Evolutionary conservation across 2,329 filamentous ascomycete species (phyloP).

Genomic region (Mycosphaerella sp.): DNA sequence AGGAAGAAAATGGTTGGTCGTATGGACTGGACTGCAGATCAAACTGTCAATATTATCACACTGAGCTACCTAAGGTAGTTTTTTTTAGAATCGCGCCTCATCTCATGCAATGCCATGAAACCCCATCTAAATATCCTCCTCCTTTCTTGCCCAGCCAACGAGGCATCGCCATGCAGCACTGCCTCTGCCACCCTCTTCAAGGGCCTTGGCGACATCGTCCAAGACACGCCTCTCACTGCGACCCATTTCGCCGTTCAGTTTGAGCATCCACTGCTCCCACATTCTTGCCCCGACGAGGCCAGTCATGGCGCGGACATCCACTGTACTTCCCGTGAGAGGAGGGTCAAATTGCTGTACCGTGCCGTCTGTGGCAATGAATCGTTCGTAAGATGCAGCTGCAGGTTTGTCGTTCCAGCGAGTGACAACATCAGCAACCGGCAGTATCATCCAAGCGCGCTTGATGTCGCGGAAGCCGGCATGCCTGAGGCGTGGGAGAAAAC

Average conservation of each 20-base stretch:
- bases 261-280: conserved; percentile 95
- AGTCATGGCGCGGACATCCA: conserved; percentile 50
- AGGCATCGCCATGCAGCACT: conserved; percentile 56
- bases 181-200: conserved; percentile 55
- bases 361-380: conserved; percentile 33
- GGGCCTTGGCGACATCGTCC: conserved; percentile 51
- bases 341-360: conserved; percentile 29
- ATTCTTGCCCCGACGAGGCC: conserved; percentile 80
- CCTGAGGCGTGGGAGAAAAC: conserved; percentile 68
- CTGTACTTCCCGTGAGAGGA: conserved; percentile 33
- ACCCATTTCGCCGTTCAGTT: conserved; percentile 79
- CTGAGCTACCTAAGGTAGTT: too few relatives aligned
- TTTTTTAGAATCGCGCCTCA: background rate
- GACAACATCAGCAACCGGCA: conserved; percentile 61
- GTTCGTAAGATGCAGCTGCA: conserved; percentile 26
- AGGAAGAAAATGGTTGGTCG: too few relatives aligned
- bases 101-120: background rate
- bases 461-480: conserved; percentile 72
- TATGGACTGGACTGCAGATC: conserved; percentile 1
- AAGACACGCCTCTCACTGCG: conserved; percentile 52
- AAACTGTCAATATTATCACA: conserved; percentile 8
- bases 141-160: conserved; percentile 55
- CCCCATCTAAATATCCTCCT: too few relatives aligned
- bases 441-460: conserved; percentile 79
- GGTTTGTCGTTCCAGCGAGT: conserved; percentile 35